These are phyloP conservation scores for Rubus idaeus DNA, from an alignment of 306 rosid genomes.

Conservation along the genomic window DNA sequence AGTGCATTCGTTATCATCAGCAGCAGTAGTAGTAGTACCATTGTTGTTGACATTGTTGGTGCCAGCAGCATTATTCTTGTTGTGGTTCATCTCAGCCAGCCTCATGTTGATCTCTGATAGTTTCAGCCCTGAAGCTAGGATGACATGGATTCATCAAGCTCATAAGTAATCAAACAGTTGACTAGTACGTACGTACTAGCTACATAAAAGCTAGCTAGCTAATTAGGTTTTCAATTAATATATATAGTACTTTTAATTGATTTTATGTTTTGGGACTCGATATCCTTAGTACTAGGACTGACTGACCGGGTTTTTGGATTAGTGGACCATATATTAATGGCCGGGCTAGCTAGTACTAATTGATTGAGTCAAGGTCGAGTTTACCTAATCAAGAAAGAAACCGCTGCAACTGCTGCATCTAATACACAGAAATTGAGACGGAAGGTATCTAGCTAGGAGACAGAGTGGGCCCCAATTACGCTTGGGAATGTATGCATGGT, in stretches of 20 bases:
- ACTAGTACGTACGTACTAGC: no score
- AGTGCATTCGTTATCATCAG: constrained; percentile 56
- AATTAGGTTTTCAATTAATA: not conserved
- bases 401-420: not conserved
- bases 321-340: not conserved
- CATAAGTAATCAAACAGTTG: not conserved
- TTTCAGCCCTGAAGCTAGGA: constrained; percentile 42
- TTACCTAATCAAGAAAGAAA: not conserved
- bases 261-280: not conserved
- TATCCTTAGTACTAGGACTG: not conserved
- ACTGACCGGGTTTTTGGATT: not conserved
- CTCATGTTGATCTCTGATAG: constrained; percentile 28
- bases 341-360: not conserved
- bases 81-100: constrained; percentile 29
- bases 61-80: not conserved
- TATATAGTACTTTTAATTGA: not conserved
- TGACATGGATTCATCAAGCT: not conserved
- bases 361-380: not conserved
- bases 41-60: not conserved
- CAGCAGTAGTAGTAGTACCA: not conserved
- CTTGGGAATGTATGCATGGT: constrained; percentile 53
- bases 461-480: constrained; percentile 3
- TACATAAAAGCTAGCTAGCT: no score
- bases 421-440: not conserved
- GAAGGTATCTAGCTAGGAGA: not conserved